Evolutionary conservation across 2,329 filamentous ascomycete genomes (phyloP).

Genomic region (Cladosporium colombiae): DNA sequence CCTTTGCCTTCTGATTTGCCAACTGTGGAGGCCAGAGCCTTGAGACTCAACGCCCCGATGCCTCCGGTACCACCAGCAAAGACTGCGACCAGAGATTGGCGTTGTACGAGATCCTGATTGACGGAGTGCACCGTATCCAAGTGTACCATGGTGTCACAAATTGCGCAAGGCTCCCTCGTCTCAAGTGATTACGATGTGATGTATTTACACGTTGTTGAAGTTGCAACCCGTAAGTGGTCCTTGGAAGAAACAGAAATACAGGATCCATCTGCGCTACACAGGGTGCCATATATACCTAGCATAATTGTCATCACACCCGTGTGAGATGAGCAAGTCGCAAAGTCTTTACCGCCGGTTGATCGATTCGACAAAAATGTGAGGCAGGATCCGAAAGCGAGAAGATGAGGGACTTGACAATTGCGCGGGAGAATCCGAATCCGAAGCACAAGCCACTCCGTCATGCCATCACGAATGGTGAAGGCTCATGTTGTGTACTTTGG

Average conservation of each 20-base stretch:
- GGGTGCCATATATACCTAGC: neutral
- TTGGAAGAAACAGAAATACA: neutral
- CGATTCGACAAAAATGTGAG: neutral
- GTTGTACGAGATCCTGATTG: neutral
- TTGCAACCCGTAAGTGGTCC: neutral
- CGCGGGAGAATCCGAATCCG: neutral
- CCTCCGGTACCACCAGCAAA: conserved; percentile 7
- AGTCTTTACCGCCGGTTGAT: too few relatives aligned
- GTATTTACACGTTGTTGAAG: neutral
- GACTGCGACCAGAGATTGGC: neutral
- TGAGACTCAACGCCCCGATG: conserved; percentile 3
- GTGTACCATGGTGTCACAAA: neutral
- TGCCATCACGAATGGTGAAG: neutral
- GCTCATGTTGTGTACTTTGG: neutral
- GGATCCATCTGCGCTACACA: neutral
- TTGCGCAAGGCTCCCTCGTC: neutral
- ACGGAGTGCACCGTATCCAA: neutral
- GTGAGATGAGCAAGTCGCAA: neutral
- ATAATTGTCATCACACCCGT: neutral
- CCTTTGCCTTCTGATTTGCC: neutral
- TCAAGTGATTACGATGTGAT: neutral
- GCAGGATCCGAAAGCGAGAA: conserved; percentile 3
- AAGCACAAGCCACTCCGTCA: neutral
- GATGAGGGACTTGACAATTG: too few relatives aligned
- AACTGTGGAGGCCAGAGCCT: neutral